Evolutionary conservation across 768 basidiomycete species (phyloP).

Genomic region (Dioszegia crocea): DNA sequence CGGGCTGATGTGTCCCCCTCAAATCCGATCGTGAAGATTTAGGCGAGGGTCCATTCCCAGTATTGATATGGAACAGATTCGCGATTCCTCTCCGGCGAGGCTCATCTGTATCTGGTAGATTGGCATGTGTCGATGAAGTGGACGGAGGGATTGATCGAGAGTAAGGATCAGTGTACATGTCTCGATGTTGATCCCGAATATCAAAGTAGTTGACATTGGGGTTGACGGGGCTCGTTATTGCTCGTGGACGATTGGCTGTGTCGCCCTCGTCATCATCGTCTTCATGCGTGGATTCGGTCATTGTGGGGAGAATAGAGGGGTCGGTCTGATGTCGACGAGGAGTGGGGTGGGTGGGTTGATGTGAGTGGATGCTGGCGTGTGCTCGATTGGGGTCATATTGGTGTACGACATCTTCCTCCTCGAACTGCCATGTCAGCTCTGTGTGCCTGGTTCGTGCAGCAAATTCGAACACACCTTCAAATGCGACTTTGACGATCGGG

Average conservation of each 20-base stretch:
- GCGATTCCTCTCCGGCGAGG: background rate
- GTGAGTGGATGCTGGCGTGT: conserved; percentile 25
- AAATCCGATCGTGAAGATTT: background rate
- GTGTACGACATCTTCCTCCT: conserved; percentile 48
- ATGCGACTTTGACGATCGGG: conserved; percentile 29
- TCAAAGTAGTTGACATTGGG: background rate
- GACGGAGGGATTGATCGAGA: background rate
- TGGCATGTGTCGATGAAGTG: background rate
- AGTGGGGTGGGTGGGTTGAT: conserved; percentile 14
- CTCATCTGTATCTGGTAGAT: background rate
- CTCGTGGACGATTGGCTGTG: background rate
- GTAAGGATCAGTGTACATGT: conserved; percentile 6
- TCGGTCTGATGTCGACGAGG: conserved; percentile 20
- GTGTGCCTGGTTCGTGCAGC: no score
- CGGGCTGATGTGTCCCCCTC: background rate
- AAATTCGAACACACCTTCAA: conserved; percentile 24
- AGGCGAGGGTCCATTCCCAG: background rate
- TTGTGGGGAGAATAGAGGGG: background rate
- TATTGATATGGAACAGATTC: background rate
- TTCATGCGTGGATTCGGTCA: background rate
- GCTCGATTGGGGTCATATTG: conserved; percentile 29
- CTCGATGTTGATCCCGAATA: background rate
- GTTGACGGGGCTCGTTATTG: background rate
- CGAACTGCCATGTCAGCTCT: conserved; percentile 31
- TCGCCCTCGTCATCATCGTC: background rate